A percentile compares a stretch with the other conserved stretches of the same genome.
phyloP scores from a whole-genome alignment of 1,139 yeast species.

The Protomyces inundatus region DNA sequence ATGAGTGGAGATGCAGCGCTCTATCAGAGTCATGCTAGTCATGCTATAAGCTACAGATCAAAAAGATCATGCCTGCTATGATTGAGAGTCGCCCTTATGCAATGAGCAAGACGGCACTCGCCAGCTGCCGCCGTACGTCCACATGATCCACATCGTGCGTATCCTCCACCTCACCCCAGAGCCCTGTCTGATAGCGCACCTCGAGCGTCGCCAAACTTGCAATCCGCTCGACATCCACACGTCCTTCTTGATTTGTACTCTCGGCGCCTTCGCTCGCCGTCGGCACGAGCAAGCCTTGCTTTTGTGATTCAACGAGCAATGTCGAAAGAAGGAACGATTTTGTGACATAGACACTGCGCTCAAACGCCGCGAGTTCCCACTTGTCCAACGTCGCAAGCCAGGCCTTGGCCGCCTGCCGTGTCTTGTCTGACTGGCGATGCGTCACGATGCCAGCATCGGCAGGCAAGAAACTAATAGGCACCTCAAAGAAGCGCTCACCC shows the following conservation, averaged over 20 bases:
- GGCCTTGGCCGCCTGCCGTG: constrained; percentile 56
- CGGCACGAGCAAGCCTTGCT: constrained; percentile 11
- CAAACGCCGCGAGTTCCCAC: constrained; percentile 82
- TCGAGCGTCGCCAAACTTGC: constrained; percentile 77
- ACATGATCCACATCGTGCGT: constrained; percentile 94
- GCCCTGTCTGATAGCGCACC: constrained; percentile 71
- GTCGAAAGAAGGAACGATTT: constrained; percentile 80
- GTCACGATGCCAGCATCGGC: constrained; percentile 78
- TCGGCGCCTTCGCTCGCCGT: neutral
- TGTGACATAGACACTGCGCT: constrained; percentile 75
- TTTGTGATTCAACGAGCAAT: constrained; percentile 28
- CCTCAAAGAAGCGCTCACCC: constrained; percentile 58
- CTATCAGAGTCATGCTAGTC: neutral
- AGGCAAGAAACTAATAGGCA: constrained; percentile 58
- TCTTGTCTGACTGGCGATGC: constrained; percentile 58
- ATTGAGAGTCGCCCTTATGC: constrained; percentile 5
- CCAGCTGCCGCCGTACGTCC: constrained; percentile 74
- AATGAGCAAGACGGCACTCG: constrained; percentile 46
- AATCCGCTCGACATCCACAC: constrained; percentile 57
- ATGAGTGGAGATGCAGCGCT: constrained; percentile 32
- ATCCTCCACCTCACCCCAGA: constrained; percentile 98
- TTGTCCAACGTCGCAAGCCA: constrained; percentile 62
- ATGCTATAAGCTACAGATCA: neutral
- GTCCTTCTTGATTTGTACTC: neutral
- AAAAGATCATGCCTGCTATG: neutral